Base-by-base conservation (phyloP, 768 basidiomycete species). In the Boletus eberwhitei region DNA sequence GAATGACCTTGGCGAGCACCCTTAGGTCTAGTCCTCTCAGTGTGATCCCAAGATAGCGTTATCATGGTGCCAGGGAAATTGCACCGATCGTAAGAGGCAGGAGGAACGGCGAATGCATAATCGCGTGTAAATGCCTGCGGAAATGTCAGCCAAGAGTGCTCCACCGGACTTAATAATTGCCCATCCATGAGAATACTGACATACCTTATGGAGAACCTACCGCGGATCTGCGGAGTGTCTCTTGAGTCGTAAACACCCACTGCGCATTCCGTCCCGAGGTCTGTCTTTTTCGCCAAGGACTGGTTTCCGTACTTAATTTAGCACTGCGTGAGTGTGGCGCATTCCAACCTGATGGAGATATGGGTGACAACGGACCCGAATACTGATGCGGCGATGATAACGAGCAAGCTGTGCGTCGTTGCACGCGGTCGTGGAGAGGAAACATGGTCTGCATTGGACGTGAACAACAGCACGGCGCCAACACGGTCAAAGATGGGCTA, bases 201-300 rank as follows among this genome's bases (percentile, higher is more conserved):
- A 59, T 53, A 63, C 66, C 55, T 45, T 39, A 63, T 65, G 52
- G 54, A 52, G 36, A 52, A 12, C 39, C 37, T 31, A 61, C 63
- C 65, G 61, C 70, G 70, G 70, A 71, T 69, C 68, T 70, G 61
- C 59, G 59, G 58, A 58, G 55, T 35, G 39, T 31, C 24, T 38
- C 26, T 36, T 38, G 49, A 45, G 22, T 53, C 16, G 47, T 44
- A 22, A 42, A 49, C 58, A 50, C 22, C 29, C 41, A 44, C 39
- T 48, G 48, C 29, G 22, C 55, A 36, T 37, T 50, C 53, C 42
- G 53, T 46, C 54, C 50, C 65, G 54, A 67, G 50, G 46, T 48
- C n/a, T 38, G 51, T 54, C 24, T 41, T 52, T 41, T 48, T 58
- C 43, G 55, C 39, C 43, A 43, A 42, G 14, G 34, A 21, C 32